Evolutionary conservation across 2,329 filamentous ascomycete species (phyloP), one percentile per base, ranked within the genome.

Genomic region (Myriosclerotinia scirpicola): DNA sequence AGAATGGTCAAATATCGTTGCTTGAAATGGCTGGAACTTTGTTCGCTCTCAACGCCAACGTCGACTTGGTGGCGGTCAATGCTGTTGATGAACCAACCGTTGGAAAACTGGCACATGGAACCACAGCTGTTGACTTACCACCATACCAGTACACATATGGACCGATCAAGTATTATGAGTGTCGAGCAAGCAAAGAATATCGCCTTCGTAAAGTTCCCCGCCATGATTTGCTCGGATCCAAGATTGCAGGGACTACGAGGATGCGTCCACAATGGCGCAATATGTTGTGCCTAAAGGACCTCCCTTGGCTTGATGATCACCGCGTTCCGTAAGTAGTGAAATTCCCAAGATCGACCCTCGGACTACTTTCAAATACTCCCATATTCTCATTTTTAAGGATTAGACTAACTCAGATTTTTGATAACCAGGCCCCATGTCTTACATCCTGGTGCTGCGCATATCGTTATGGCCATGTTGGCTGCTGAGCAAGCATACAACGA

Each of bases 161-260:
- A 15, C 40, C 78, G 40, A 67, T 69, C 0, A 83, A 83, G 70
- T 85, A 83, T 82, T 78, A 81, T 67, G 83, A 85, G 67, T 81
- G 81, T 1, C 80, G 82, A 53, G 72, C 81, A 3, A 81, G 81
- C 22, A 71, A 74, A 14, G 77, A 80, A n/a, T 79, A 79, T 61
- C 79, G 82, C 1, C 79, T 80, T 36, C 30, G 59, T 3, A 67
- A 61, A 53, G 40, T 46, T 3, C 75, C 77, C 0, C 68, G 74
- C 2, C 79, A 79, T 26, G 77, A 77, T 12, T 76, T 81, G 36
- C 77, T 77, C 67, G 76, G 79, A 36, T 71, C 72, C 3, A 68
- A 73, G 9, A 54, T 68, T n/a, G 74, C 73, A 72, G 75, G 73
- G 58, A 17, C 55, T 53, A 40, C 54, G 62, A 6, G n/a, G 38